Evolutionary conservation across 108 stramenopile genomes (phyloP).

Genomic region (Skeletonema marinoi): DNA sequence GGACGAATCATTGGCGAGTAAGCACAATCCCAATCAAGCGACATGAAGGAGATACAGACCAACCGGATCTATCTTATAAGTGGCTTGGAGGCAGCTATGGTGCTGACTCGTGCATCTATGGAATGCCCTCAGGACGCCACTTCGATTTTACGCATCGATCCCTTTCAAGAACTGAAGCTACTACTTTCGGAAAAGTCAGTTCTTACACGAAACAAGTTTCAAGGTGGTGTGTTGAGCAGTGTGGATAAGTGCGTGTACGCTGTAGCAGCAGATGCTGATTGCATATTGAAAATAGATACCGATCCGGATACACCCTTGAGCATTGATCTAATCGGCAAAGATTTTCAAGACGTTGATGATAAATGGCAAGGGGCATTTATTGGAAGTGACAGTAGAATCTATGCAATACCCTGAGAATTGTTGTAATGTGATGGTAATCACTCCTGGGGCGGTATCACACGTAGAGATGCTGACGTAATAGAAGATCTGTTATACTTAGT

Average conservation of each 20-base stretch:
- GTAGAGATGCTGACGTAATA: conserved; percentile 26
- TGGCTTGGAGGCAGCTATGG: conserved; percentile 73
- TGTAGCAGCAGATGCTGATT: conserved; percentile 68
- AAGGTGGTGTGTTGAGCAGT: conserved; percentile 70
- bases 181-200: conserved; percentile 30
- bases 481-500: neutral
- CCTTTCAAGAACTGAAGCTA: conserved; percentile 41
- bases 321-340: conserved; percentile 23
- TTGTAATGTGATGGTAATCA: conserved; percentile 70
- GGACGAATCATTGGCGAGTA: conserved; percentile 43
- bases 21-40: conserved; percentile 39
- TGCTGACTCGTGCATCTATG: conserved; percentile 85
- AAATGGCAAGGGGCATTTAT: conserved; percentile 58
- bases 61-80: conserved; percentile 36
- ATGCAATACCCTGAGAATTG: conserved; percentile 83
- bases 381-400: conserved; percentile 75
- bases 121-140: conserved; percentile 63
- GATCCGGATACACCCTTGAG: conserved; percentile 22
- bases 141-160: conserved; percentile 41
- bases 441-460: conserved; percentile 48
- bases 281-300: conserved; percentile 71
- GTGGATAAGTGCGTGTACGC: conserved; percentile 80
- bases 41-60: conserved; percentile 26
- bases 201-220: conserved; percentile 41
- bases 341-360: conserved; percentile 29